Conservation (phyloP, 2,329 filamentous ascomycete genomes). For the Ilyonectria destructans region DNA sequence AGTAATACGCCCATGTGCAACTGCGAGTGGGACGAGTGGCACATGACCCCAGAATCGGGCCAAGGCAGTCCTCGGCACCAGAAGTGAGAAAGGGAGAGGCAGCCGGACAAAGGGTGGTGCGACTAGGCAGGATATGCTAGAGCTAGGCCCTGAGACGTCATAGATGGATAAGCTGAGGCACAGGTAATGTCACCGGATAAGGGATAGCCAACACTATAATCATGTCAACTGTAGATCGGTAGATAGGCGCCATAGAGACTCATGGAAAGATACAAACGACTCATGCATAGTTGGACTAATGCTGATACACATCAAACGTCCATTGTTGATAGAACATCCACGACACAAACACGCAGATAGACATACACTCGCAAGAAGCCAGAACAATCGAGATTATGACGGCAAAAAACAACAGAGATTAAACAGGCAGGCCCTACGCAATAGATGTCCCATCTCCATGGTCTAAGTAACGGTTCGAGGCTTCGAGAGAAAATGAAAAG, state of each 20-base stretch:
- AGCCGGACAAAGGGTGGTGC: background rate
- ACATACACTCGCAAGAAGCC: constrained; percentile 24
- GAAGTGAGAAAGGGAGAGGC: no score
- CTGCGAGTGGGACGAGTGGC: constrained; percentile 10
- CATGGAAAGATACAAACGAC: background rate
- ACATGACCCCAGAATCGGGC: constrained; percentile 23
- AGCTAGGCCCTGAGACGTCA: background rate
- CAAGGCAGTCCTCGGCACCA: background rate
- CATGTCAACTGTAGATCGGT: background rate
- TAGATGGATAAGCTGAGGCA: background rate
- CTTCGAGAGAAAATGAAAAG: constrained; percentile 62
- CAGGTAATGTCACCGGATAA: background rate
- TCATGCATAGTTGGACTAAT: background rate
- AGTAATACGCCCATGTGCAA: constrained; percentile 12
- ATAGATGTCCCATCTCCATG: constrained; percentile 56
- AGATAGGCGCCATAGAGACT: background rate
- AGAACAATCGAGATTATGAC: constrained; percentile 26
- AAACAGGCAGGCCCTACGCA: constrained; percentile 53
- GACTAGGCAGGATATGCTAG: background rate
- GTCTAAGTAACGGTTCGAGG: constrained; percentile 56
- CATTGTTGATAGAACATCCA: background rate
- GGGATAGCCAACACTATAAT: background rate
- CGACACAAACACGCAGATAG: background rate
- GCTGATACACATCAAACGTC: background rate
- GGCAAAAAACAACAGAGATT: constrained; percentile 51